Percentiles rank a stretch among this genome's conserved stretches.
Conservation (phyloP, 1,284 basidiomycete genomes). For the Rhodotorula sp. region DNA sequence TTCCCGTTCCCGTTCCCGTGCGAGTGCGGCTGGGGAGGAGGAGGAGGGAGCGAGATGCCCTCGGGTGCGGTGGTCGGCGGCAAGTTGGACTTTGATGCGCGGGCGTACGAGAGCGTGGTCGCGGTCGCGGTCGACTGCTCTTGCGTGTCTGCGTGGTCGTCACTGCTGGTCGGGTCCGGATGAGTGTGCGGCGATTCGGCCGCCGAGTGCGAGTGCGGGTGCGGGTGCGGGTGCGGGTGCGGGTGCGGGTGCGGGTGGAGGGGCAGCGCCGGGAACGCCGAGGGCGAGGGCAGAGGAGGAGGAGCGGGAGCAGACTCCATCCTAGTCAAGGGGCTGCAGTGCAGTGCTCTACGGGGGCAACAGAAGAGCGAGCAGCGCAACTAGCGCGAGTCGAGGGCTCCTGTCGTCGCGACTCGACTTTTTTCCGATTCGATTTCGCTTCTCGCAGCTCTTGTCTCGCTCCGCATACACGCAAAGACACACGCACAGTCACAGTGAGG, state of each 20-base stretch:
- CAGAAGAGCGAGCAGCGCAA: background rate
- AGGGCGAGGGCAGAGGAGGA: background rate
- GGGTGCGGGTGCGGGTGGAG: background rate
- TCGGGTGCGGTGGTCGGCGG: conserved; percentile 18
- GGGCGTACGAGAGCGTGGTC: conserved; percentile 17
- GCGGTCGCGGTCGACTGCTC: background rate
- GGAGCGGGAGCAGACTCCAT: background rate
- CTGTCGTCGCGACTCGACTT: background rate
- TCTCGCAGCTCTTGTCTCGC: too few species aligned
- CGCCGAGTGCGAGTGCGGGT: background rate
- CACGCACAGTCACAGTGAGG: too few species aligned
- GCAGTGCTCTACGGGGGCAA: too few species aligned
- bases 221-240: background rate
- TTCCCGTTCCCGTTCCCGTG: background rate
- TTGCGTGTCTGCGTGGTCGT: background rate
- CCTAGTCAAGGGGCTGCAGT: too few species aligned
- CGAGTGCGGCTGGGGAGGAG: conserved; percentile 5
- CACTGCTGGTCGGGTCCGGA: background rate
- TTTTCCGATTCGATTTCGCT: too few species aligned
- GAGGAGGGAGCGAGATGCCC: conserved; percentile 20
- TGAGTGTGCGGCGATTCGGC: background rate
- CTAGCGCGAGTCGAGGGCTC: too few species aligned
- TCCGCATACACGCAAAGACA: too few species aligned
- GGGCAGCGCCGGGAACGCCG: conserved; percentile 17
- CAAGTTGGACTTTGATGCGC: conserved; percentile 6